Base-by-base conservation (phyloP, 1,139 yeast genomes). In the Nadsonia commutata region DNA sequence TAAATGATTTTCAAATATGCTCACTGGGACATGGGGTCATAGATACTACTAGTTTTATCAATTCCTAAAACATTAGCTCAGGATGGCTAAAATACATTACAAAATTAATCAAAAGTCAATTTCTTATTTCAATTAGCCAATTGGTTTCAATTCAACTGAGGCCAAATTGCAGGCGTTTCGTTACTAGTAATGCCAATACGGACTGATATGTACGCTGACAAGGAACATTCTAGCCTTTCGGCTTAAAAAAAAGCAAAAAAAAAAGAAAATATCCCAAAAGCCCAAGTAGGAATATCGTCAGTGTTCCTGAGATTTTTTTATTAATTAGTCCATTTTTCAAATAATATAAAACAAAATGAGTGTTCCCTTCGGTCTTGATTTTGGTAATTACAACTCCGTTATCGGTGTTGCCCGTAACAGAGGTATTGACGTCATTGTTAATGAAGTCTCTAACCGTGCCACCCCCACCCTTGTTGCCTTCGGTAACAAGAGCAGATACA, bases 341-440 rank as follows among this genome's bases (percentile, higher is more conserved):
- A 27, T 7, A 27, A 13, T 27, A 27, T 11, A 3, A 78, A 94
- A 27, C 27, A 67, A 54, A 42, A 79, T 79, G 83, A 78, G 84
- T 65, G 78, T 84, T 64, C 96, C 97, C 67, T 84, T 90, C 61
- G 98, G 98, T 72, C 81, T 90, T 67, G 99, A 90, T 78, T 80
- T 90, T 64, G 99, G 99, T 71, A 86, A 86, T 71, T 74, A 76
- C 72, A 82, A 75, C 51, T 48, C 73, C 51, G 96, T 88, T 55
- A 76, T 90, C 62, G 97, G 96, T 40, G 94, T 94, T 63, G 98
- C 98, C 51, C 83, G 94, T 66, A 90, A 90, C 77, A 80, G 97
- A 72, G 97, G 97, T 62, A 90, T 93, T 64, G 98, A 90, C 66
- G 80, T 93, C 58, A 84, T 90, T 58, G 97, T 90, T 70, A 93